phyloP scores from a whole-genome alignment of 805 yeast genomes.

The Saccharomycopsis babjevae region DNA sequence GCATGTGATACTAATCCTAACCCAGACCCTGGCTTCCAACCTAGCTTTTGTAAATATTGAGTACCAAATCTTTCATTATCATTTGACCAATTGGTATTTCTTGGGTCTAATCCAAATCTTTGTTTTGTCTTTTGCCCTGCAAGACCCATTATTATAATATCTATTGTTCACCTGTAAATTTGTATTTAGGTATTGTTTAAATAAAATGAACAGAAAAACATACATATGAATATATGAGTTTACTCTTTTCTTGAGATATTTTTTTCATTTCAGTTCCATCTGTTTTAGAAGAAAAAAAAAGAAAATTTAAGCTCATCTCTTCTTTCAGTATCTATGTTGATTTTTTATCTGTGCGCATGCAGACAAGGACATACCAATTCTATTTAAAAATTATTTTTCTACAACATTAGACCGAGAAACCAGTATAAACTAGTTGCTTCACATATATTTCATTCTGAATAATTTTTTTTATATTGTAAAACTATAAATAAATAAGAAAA shows the following conservation, averaged over 20 bases:
- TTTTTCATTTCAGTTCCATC: neutral
- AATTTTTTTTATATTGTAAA: neutral
- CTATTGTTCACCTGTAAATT: neutral
- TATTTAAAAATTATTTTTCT: too few relatives aligned
- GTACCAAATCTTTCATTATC: conserved; percentile 80
- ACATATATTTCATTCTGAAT: neutral
- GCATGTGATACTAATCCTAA: conserved; percentile 64
- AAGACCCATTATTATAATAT: conserved; percentile 47
- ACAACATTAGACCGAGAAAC: too few relatives aligned
- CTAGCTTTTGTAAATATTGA: conserved; percentile 66
- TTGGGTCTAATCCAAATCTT: conserved; percentile 83
- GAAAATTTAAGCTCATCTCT: conserved; percentile 1
- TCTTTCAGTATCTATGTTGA: neutral
- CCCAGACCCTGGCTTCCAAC: conserved; percentile 92
- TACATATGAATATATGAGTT: neutral
- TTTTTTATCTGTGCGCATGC: neutral
- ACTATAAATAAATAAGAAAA: conserved; percentile 54
- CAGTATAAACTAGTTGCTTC: too few relatives aligned
- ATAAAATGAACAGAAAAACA: neutral
- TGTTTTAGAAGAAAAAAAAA: neutral
- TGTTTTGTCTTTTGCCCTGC: conserved; percentile 75
- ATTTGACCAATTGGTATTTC: conserved; percentile 92
- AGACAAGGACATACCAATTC: neutral
- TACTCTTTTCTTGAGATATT: neutral
- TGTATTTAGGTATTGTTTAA: neutral